phyloP scores from a whole-genome alignment of 768 basidiomycete genomes.

The Rubroboletus satanas region DNA sequence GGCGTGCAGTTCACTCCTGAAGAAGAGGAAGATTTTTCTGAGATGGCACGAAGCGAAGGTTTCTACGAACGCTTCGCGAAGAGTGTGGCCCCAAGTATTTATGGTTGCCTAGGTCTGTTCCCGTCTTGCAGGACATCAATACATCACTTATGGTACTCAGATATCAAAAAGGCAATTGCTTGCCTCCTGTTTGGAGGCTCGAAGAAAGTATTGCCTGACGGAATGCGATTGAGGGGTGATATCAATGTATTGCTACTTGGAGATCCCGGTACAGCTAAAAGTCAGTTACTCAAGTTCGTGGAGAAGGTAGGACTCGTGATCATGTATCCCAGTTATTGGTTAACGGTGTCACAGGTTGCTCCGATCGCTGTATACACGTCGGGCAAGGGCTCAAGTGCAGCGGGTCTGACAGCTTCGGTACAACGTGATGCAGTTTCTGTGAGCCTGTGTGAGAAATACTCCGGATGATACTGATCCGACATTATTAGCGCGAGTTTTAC shows the following conservation, averaged over 20 bases:
- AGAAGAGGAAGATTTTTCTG: slow-evolving; percentile 94
- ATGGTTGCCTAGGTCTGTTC: slow-evolving; percentile 76
- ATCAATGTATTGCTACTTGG: slow-evolving; percentile 96
- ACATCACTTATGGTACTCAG: slow-evolving; percentile 39
- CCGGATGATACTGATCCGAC: slow-evolving; percentile 2
- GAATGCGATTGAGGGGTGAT: slow-evolving; percentile 94
- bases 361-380: slow-evolving; percentile 98
- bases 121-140: neutral
- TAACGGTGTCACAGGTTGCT: slow-evolving; percentile 59
- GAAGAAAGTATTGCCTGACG: slow-evolving; percentile 95
- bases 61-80: slow-evolving; percentile 93
- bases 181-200: slow-evolving; percentile 97
- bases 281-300: slow-evolving; percentile 96
- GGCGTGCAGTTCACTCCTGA: slow-evolving; percentile 88
- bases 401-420: slow-evolving; percentile 96
- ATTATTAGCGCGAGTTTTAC: slow-evolving; percentile 87
- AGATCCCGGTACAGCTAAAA: slow-evolving; percentile 98
- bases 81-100: slow-evolving; percentile 97
- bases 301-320: slow-evolving; percentile 62
- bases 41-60: slow-evolving; percentile 82
- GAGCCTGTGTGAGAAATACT: slow-evolving; percentile 26
- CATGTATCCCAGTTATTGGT: neutral
- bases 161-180: slow-evolving; percentile 96
- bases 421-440: slow-evolving; percentile 92
- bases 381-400: slow-evolving; percentile 97